A percentile compares a stretch with the other conserved stretches of the same genome.
Conservation (phyloP, 495 filamentous ascomycete genomes). For the Penicillium crystallinum region DNA sequence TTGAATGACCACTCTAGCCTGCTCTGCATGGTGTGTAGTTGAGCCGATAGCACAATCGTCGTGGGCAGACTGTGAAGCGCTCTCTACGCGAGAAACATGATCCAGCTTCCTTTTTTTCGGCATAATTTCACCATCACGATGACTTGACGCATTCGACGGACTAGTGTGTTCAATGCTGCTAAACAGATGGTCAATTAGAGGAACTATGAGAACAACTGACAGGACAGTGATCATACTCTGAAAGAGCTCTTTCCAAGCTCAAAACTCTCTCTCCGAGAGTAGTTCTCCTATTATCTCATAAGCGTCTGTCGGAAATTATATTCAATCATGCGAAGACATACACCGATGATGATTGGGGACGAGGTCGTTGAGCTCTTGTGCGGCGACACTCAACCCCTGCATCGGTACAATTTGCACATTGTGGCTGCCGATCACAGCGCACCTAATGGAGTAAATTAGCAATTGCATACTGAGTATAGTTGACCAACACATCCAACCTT, state of each 20-base stretch:
- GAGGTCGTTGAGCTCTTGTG: constrained; percentile 8
- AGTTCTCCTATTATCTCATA: neutral
- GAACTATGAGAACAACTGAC: neutral
- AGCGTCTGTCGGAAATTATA: neutral
- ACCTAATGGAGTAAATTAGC: constrained; percentile 6
- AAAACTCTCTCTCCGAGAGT: constrained; percentile 13
- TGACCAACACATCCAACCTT: constrained; percentile 6
- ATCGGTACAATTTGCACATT: constrained; percentile 27
- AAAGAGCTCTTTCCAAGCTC: constrained; percentile 12
- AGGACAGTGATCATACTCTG: constrained; percentile 2
- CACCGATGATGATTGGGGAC: constrained; percentile 9
- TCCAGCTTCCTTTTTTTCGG: constrained; percentile 11
- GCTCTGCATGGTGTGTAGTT: constrained; percentile 23
- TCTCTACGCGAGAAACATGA: neutral
- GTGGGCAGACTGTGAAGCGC: constrained; percentile 5
- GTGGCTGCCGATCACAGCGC: constrained; percentile 19
- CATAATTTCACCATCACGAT: neutral
- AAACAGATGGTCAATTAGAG: neutral
- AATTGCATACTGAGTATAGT: neutral
- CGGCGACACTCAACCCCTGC: constrained; percentile 20
- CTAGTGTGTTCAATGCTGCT: neutral
- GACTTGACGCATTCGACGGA: neutral
- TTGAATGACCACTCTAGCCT: constrained; percentile 22
- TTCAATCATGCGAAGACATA: neutral
- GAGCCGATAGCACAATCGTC: constrained; percentile 2